Base-by-base conservation (phyloP, 768 basidiomycete species). In the Serendipita vermifera region DNA sequence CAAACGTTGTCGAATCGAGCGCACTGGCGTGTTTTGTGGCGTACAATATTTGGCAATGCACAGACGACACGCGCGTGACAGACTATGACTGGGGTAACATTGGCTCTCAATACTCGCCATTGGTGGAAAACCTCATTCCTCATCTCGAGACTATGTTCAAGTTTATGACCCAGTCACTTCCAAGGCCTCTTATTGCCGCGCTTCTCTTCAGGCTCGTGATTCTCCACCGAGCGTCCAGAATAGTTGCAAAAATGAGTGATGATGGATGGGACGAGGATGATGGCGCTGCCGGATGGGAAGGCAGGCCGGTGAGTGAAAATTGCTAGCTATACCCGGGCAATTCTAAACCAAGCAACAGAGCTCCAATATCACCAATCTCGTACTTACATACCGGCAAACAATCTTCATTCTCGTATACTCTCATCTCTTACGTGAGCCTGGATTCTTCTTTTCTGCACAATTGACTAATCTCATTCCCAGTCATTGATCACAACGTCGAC, bases 1-100 rank as follows among this genome's bases (percentile, higher is more conserved):
- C 92, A 38, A 94, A 94, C 63, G 85, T 94, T 48, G 84, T 96
- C 56, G 93, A 97, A 68, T 90, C 90, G 2, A 83, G 86, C 2
- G 81, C 87, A 46, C 79, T 97, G 26, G 83, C 88, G 2, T 73
- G 93, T 26, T 89, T 93, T 67, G 78, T 96, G 38, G 87, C 89
- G 4, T 91, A 88, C 67, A 89, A 89, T 60, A 78, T 92, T 32
- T 92, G 90, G 90, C 74, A 91, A 32, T 89, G 55, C 41, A 31
- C 48, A 24, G 36, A 38, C 36, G 53, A 51, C 46, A 27, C 46
- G 24, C 32, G 5, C 32, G 46, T 15, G 5, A n/a, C 46, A 31
- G 29, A 31, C 7, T 51, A 51, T 51, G 32, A 51, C 29, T 51
- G 46, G 46, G 32, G 24, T 4, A 20, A 51, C 29, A 20, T 51